phyloP scores from a whole-genome alignment of 331 rosid species.

The Stylosanthes scabra region DNA sequence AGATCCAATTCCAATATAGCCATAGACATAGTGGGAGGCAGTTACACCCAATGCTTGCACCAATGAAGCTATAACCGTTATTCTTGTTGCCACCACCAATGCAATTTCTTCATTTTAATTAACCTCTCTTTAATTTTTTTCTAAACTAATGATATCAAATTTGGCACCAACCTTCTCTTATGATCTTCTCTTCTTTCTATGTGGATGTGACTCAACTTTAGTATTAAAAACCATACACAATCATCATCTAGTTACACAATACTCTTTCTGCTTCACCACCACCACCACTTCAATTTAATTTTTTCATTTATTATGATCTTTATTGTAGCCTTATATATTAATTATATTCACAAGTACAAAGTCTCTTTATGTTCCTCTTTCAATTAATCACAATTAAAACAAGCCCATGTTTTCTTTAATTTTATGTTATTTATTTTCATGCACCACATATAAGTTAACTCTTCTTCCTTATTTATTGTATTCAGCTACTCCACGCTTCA shows the following conservation, averaged over 20 bases:
- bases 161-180: slow-evolving; percentile 11
- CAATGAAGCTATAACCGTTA: slow-evolving; percentile 47
- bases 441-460: slow-evolving; percentile 37
- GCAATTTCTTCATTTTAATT: too few relatives aligned
- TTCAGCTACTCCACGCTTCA: slow-evolving; percentile 54
- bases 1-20: neutral
- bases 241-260: slow-evolving; percentile 20
- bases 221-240: slow-evolving; percentile 8
- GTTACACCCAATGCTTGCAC: slow-evolving; percentile 41
- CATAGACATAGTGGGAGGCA: slow-evolving; percentile 38
- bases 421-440: too few relatives aligned
- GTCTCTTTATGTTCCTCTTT: slow-evolving; percentile 43
- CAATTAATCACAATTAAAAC: slow-evolving; percentile 24
- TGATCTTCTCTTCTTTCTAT: neutral
- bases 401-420: neutral
- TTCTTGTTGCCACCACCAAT: slow-evolving; percentile 10
- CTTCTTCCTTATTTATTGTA: slow-evolving; percentile 61
- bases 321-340: too few relatives aligned
- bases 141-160: neutral
- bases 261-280: slow-evolving; percentile 45
- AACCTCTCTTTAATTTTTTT: neutral
- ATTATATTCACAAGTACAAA: neutral
- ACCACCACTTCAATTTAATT: too few relatives aligned
- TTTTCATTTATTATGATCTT: too few relatives aligned
- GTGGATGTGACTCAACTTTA: slow-evolving; percentile 22